Evolutionary conservation across 2,329 filamentous ascomycete genomes (phyloP).

Genomic region (Arachnomyces sp.): DNA sequence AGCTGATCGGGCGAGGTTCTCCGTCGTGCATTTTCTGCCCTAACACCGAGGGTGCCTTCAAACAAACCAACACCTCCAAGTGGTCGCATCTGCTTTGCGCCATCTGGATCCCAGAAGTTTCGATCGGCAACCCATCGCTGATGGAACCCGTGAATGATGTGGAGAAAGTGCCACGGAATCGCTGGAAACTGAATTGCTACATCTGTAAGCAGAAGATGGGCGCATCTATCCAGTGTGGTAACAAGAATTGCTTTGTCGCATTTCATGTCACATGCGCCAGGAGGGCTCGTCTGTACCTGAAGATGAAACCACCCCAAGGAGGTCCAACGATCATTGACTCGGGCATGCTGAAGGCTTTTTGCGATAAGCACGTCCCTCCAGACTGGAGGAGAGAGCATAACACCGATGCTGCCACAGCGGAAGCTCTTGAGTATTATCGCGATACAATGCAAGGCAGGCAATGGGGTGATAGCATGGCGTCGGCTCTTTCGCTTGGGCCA

Average conservation of each 20-base stretch:
- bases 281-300: conserved; percentile 75
- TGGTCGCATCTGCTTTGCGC: conserved; percentile 96
- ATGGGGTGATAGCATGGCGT: conserved; percentile 85
- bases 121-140: conserved; percentile 88
- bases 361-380: conserved; percentile 83
- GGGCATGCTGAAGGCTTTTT: conserved; percentile 85
- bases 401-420: conserved; percentile 68
- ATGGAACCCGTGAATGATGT: conserved; percentile 99
- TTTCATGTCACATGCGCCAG: conserved; percentile 97
- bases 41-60: conserved; percentile 95
- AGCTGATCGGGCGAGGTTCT: conserved; percentile 83
- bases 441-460: conserved; percentile 78
- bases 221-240: conserved; percentile 94
- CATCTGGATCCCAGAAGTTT: conserved; percentile 97
- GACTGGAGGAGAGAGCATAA: conserved; percentile 84
- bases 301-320: conserved; percentile 91
- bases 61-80: conserved; percentile 91
- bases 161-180: conserved; percentile 88
- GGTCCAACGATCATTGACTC: conserved; percentile 68
- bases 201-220: conserved; percentile 98
- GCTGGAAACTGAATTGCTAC: conserved; percentile 92
- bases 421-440: conserved; percentile 83
- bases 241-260: conserved; percentile 92
- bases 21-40: conserved; percentile 98
- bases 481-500: conserved; percentile 72